phyloP scores from a whole-genome alignment of 495 filamentous ascomycete genomes.

The Penicillium verhagenii region DNA sequence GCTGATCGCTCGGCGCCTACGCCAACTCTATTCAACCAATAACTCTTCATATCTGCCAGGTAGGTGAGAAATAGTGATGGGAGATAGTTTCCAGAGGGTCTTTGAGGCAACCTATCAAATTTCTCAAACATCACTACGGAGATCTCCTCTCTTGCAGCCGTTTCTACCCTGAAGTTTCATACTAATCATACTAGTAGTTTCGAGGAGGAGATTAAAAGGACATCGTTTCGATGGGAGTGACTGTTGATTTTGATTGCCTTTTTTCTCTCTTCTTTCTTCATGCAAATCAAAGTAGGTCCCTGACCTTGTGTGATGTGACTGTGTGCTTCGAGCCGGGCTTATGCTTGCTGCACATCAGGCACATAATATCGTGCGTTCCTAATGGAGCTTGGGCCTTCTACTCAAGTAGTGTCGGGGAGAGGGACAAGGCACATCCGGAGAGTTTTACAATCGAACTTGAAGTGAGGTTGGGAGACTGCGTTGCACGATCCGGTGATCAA shows the following conservation, averaged over 20 bases:
- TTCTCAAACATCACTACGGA: background rate
- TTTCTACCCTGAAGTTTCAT: background rate
- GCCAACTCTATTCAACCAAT: conserved; percentile 21
- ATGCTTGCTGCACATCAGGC: conserved; percentile 21
- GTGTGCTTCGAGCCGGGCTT: conserved; percentile 9
- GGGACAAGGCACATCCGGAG: conserved; percentile 2
- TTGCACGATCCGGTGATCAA: conserved; percentile 11
- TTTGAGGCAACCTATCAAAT: background rate
- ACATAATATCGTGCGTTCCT: conserved; percentile 15
- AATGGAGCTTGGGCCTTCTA: conserved; percentile 31
- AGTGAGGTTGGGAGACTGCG: background rate
- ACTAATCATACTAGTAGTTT: too few relatives aligned
- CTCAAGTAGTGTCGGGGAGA: conserved; percentile 17
- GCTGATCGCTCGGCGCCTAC: conserved; percentile 28
- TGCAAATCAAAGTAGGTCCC: background rate
- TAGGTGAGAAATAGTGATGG: background rate
- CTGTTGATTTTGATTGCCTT: too few relatives aligned
- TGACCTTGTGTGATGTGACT: conserved; percentile 25
- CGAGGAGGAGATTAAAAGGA: background rate
- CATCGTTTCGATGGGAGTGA: background rate
- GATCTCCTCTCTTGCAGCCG: background rate
- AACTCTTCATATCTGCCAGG: background rate
- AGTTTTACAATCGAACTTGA: conserved; percentile 25
- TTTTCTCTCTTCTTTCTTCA: background rate
- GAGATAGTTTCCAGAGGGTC: background rate